Evolutionary conservation across 257 asterid species (phyloP), one percentile per base, ranked within the genome.

Genomic region (Ballota nigra): DNA sequence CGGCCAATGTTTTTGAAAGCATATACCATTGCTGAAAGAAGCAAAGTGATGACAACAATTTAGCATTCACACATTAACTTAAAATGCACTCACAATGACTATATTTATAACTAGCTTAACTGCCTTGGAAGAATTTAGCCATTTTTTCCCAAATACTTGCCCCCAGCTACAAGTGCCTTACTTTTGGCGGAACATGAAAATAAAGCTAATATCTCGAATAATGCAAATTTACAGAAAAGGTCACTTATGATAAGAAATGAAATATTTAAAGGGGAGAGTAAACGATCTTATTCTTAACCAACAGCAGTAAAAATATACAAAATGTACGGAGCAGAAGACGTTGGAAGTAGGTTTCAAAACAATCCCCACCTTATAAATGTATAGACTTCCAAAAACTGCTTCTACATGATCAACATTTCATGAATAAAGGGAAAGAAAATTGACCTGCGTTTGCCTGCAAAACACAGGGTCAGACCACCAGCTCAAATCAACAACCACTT

Each of bases 1-100:
- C 96, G 2, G 96, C 95, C 83, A 90, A 72, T 41, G 92, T 88
- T 75, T 90, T 90, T 23, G 96, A 90, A 61, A 90, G 95, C 58
- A 81, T 81, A 70, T 88, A 88, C 95, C 95, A 88, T 73, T 77
- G 73, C 95, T 88, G 80, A 58, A 15, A 31, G 55, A 51, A 77
- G 51, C 15, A 73, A 43, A 6, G 72, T 29, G 11, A 63, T 41
- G 23, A 41, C 6, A 49, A 13, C 19, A 62, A 62, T n/a, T 5
- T 47, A 29, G 64, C 38, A 33, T 28, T 59, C 43, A 29, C 43
- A 29, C 23, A 5, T 2, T 15, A 5, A 23, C 11, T 24, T 56
- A 12, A 1, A 28, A 4, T 12, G n/a, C 13, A 11, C 43, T 12
- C 29, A 59, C 40, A 28, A 29, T 28, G 40, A 59, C 65, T 28